Conservation (phyloP, 2,329 filamentous ascomycete genomes). For the Alternaria solani region DNA sequence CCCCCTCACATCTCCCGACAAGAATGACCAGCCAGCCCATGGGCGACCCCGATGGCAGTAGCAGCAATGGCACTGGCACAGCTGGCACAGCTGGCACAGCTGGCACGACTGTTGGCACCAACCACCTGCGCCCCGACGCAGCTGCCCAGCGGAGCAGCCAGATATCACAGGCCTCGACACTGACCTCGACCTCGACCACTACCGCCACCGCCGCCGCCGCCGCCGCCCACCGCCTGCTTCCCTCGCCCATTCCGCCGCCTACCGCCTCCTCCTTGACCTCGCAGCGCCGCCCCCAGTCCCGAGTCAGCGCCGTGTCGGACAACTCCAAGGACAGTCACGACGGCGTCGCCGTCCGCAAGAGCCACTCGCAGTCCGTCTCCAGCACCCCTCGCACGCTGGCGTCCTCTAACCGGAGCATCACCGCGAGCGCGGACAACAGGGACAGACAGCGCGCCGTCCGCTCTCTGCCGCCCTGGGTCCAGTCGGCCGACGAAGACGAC, state of each 20-base stretch:
- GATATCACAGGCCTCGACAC: neutral
- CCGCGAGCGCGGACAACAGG: slow-evolving; percentile 38
- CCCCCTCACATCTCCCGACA: slow-evolving; percentile 25
- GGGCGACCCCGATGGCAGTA: slow-evolving; percentile 29
- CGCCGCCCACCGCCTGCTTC: slow-evolving; percentile 35
- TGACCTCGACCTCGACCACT: slow-evolving; percentile 7
- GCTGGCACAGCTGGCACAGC: too few relatives aligned
- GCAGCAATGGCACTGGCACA: neutral
- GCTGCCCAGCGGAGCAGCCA: slow-evolving; percentile 11
- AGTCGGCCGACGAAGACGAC: slow-evolving; percentile 49
- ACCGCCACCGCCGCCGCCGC: neutral
- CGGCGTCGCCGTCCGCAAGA: slow-evolving; percentile 38
- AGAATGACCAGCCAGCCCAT: slow-evolving; percentile 44
- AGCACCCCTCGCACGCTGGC: slow-evolving; percentile 50
- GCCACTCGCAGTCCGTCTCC: slow-evolving; percentile 47
- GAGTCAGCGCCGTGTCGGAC: slow-evolving; percentile 40
- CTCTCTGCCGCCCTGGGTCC: slow-evolving; percentile 52
- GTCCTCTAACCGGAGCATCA: slow-evolving; percentile 42
- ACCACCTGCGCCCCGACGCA: slow-evolving; percentile 30
- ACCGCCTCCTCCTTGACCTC: slow-evolving; percentile 39
- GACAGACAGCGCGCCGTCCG: slow-evolving; percentile 46
- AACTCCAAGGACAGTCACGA: slow-evolving; percentile 36
- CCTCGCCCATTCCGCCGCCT: slow-evolving; percentile 45
- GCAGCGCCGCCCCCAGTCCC: slow-evolving; percentile 43
- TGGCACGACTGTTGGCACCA: slow-evolving; percentile 6